Conservation (phyloP, 805 yeast species). For the Cyberlindnera petersonii region DNA sequence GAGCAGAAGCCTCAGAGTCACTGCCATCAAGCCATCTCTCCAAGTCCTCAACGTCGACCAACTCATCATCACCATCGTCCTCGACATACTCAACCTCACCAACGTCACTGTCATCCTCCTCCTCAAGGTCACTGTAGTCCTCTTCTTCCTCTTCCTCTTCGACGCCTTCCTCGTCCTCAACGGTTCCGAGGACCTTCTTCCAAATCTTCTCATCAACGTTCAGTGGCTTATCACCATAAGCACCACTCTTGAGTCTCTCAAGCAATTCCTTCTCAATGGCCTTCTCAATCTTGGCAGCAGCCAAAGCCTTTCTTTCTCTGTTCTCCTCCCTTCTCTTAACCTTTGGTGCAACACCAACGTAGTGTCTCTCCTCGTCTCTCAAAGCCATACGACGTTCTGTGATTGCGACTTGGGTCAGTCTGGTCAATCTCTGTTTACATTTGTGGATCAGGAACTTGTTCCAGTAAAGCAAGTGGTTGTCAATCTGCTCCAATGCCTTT, state of each 20-base stretch:
- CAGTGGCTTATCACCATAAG: conserved; percentile 96
- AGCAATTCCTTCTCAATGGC: conserved; percentile 93
- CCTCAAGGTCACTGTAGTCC: conserved; percentile 46
- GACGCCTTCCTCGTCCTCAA: conserved; percentile 62
- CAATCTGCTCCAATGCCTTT: conserved; percentile 84
- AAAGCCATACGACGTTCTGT: conserved; percentile 91
- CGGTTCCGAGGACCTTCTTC: conserved; percentile 87
- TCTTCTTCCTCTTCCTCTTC: conserved; percentile 45
- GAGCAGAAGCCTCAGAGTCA: conserved; percentile 36
- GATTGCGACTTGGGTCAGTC: conserved; percentile 91
- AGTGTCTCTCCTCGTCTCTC: conserved; percentile 87
- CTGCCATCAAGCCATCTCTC: conserved; percentile 77
- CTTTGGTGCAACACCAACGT: conserved; percentile 89
- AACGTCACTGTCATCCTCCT: conserved; percentile 50
- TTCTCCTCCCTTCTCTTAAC: conserved; percentile 92
- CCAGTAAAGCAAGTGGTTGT: conserved; percentile 87
- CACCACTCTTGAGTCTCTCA: conserved; percentile 94
- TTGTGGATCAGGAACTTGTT: conserved; percentile 85
- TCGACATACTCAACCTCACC: conserved; percentile 87
- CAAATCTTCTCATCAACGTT: conserved; percentile 95
- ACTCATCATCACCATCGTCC: conserved; percentile 86
- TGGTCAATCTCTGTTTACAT: conserved; percentile 93
- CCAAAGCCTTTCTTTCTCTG: conserved; percentile 93
- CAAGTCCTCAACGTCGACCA: conserved; percentile 90
- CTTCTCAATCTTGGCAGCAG: conserved; percentile 95